phyloP scores from a whole-genome alignment of 2,329 filamentous ascomycete species.

The Cryphonectria parasitica region DNA sequence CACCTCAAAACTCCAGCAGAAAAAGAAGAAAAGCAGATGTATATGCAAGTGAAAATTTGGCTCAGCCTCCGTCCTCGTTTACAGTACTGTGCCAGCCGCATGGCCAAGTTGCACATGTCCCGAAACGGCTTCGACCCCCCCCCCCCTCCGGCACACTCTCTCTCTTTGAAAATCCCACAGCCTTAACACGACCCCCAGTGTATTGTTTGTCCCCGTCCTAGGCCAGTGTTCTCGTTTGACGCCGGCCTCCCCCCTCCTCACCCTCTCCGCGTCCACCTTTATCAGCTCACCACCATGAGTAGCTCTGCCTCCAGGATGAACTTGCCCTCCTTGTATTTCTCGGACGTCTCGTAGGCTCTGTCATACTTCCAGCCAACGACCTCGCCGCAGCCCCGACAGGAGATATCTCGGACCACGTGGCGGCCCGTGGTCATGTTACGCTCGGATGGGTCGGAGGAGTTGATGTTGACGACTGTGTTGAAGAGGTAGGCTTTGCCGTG shows the following conservation, averaged over 20 bases:
- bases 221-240: not conserved
- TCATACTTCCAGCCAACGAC: constrained; percentile 99
- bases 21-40: not conserved
- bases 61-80: not conserved
- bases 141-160: too few relatives aligned
- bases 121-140: not conserved
- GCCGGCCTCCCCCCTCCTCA: not conserved
- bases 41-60: not conserved
- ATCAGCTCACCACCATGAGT: constrained; percentile 73
- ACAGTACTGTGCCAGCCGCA: not conserved
- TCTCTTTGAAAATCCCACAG: not conserved
- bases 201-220: not conserved
- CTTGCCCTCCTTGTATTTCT: constrained; percentile 99
- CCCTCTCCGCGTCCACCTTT: too few relatives aligned
- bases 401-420: constrained; percentile 92
- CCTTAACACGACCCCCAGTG: not conserved
- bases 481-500: constrained; percentile 98
- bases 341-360: constrained; percentile 86
- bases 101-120: not conserved
- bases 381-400: constrained; percentile 87
- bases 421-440: constrained; percentile 97
- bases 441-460: constrained; percentile 81
- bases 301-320: constrained; percentile 94
- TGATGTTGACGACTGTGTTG: constrained; percentile 90
- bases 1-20: not conserved